Evolutionary conservation across 164 flowering plant species (phyloP), one percentile per base, ranked within the genome.

Genomic region (Annona squamosa): DNA sequence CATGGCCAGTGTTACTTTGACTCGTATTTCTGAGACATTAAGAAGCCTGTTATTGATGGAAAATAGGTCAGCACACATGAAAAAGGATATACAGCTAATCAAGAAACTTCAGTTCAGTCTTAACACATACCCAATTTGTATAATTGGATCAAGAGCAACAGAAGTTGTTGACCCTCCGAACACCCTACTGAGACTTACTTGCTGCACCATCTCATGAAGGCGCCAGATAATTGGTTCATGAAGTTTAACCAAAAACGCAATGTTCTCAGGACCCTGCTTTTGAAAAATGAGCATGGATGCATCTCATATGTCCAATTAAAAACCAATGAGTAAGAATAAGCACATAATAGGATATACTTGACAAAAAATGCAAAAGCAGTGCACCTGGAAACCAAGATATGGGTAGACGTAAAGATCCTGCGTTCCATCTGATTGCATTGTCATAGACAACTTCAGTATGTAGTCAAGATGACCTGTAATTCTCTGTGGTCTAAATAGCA

Each of bases 171-270:
- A 79, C 71, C 79, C 68, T 61, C 82, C 87, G 74, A 71, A 77
- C 48, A 89, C 62, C 71, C 98, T 86, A 61, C 80, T 82, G 13
- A 85, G 77, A 65, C 91, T 90, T 73, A 87, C 84, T 75, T 87
- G 93, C 85, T 92, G 97, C 64, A 96, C 81, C 97, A 93, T 90
- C 85, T 91, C 98, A 82, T 96, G 97, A 81, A 96, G 81, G 71
- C 99, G 97, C 99, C 99, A 96, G 70, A 96, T 91, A 63, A 96
- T 92, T 70, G 98, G 99, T 81, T 96, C 99, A 79, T 93, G 99
- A 77, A 96, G 82, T 77, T 91, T 93, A 56, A 93, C 85, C 75
- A 90, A 70, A 79, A 93, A 96, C 18, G 98, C 87, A 48, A 86
- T 86, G 74, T 83, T 92, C 75, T 91, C 97, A 71, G 92, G 95